A percentile compares a stretch with the other conserved stretches of the same genome.
Conservation (phyloP, 805 yeast species). For the Candida loeiensis region DNA sequence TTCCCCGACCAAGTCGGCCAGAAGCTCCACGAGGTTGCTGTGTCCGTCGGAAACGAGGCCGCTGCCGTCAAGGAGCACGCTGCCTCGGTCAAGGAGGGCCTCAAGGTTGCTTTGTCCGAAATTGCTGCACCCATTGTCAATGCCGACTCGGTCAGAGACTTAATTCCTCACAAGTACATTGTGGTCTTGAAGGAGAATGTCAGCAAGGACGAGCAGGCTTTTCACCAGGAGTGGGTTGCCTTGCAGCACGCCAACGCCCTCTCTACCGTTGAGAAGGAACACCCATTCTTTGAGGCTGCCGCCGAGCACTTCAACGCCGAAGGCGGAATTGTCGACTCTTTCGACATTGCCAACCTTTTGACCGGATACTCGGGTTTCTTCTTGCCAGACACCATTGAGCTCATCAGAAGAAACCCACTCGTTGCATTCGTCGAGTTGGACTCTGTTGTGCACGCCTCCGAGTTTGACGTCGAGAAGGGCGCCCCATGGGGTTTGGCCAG, state of each 20-base stretch:
- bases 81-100: slow-evolving; percentile 6
- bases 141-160: slow-evolving; percentile 41
- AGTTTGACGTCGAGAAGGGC: slow-evolving; percentile 67
- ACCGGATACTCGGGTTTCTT: slow-evolving; percentile 86
- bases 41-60: slow-evolving; percentile 4
- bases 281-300: slow-evolving; percentile 32
- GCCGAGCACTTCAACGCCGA: slow-evolving; percentile 19
- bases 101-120: slow-evolving; percentile 15
- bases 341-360: slow-evolving; percentile 54
- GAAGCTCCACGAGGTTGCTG: slow-evolving; percentile 2
- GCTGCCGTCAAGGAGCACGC: slow-evolving; percentile 7
- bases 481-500: slow-evolving; percentile 96
- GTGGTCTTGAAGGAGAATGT: slow-evolving; percentile 74
- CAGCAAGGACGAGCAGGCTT: slow-evolving; percentile 47
- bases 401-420: slow-evolving; percentile 61
- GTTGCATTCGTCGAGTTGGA: slow-evolving; percentile 74
- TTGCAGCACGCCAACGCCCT: slow-evolving; percentile 47
- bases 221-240: slow-evolving; percentile 68
- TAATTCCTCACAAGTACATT: slow-evolving; percentile 76
- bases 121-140: slow-evolving; percentile 41
- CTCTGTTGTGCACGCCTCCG: slow-evolving; percentile 62
- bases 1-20: slow-evolving; percentile 12
- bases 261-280: slow-evolving; percentile 28
- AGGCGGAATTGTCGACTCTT: slow-evolving; percentile 42
- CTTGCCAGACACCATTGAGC: slow-evolving; percentile 67